phyloP scores from a whole-genome alignment of 495 filamentous ascomycete genomes.

The Pyronema omphalodes region DNA sequence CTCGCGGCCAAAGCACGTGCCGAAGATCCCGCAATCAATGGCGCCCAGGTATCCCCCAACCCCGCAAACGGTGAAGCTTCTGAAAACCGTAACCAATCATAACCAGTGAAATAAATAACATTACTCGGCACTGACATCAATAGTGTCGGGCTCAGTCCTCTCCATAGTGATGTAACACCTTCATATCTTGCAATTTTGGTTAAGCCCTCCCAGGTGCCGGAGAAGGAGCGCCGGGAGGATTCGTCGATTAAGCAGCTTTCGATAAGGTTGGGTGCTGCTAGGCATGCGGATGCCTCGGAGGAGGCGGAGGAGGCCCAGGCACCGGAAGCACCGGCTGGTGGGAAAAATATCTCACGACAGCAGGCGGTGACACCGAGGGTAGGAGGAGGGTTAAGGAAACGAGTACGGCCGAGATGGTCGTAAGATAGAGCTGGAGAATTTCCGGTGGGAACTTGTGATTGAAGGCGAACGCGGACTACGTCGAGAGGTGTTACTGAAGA shows the following conservation, averaged over 20 bases:
- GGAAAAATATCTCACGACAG: conserved; percentile 92
- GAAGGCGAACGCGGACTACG: conserved; percentile 85
- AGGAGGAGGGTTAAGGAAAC: conserved; percentile 20
- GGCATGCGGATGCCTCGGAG: conserved; percentile 65
- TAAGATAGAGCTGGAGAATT: conserved; percentile 15
- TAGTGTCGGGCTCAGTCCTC: conserved; percentile 77
- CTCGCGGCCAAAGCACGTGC: conserved; percentile 68
- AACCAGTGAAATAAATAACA: conserved; percentile 98
- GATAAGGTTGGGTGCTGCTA: conserved; percentile 31
- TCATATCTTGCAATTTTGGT: conserved; percentile 95
- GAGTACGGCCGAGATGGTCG: conserved; percentile 11
- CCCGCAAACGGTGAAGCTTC: conserved; percentile 46
- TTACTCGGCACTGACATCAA: conserved; percentile 90
- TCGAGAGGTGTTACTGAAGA: conserved; percentile 77
- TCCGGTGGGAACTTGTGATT: conserved; percentile 50
- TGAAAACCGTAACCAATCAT: conserved; percentile 74
- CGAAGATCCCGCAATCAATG: conserved; percentile 56
- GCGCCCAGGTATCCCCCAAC: conserved; percentile 42
- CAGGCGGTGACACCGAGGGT: conserved; percentile 78
- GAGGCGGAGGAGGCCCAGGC: conserved; percentile 31
- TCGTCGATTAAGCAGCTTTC: conserved; percentile 73
- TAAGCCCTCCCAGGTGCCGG: conserved; percentile 77
- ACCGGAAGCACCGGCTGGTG: too few species aligned
- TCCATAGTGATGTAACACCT: conserved; percentile 72
- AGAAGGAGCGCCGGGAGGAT: conserved; percentile 61